phyloP scores from a whole-genome alignment of 768 basidiomycete species.

The Termitomyces sp. region DNA sequence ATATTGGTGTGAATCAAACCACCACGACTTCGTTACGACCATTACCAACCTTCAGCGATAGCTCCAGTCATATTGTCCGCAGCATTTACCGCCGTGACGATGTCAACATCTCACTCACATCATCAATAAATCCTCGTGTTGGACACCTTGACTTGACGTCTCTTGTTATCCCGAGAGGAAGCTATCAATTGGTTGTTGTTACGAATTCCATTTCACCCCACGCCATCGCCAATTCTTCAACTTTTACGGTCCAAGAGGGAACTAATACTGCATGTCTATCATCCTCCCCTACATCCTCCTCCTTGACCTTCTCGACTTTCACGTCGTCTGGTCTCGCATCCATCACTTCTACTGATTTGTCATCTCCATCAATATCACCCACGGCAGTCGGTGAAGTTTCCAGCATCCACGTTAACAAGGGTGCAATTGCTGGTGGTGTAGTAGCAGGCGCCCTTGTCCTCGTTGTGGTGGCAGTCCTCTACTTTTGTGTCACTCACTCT shows the following conservation, averaged over 20 bases:
- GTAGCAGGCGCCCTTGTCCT: slow-evolving; percentile 42
- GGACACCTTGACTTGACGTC: slow-evolving; percentile 36
- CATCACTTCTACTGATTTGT: slow-evolving; percentile 10
- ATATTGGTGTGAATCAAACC: slow-evolving; percentile 29
- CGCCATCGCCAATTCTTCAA: slow-evolving; percentile 12
- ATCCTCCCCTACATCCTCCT: slow-evolving; percentile 6
- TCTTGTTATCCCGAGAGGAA: slow-evolving; percentile 46
- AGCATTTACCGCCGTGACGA: slow-evolving; percentile 13
- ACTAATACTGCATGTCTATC: slow-evolving; percentile 32
- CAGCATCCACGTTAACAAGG: slow-evolving; percentile 28
- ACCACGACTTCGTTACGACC: slow-evolving; percentile 2
- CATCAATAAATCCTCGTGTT: slow-evolving; percentile 23
- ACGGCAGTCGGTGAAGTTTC: slow-evolving; percentile 20
- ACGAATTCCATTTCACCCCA: slow-evolving; percentile 17
- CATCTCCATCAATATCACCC: slow-evolving; percentile 11
- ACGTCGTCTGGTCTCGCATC: slow-evolving; percentile 15
- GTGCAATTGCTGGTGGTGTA: slow-evolving; percentile 49
- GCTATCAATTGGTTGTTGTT: slow-evolving; percentile 37
- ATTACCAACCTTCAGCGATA: slow-evolving; percentile 2
- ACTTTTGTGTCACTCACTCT: slow-evolving; percentile 20
- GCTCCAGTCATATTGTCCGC: not conserved
- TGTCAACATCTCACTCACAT: slow-evolving; percentile 22
- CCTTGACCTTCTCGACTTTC: slow-evolving; percentile 3
- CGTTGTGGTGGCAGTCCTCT: slow-evolving; percentile 26
- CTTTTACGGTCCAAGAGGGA: slow-evolving; percentile 30